A percentile compares a stretch with the other conserved stretches of the same genome.
These are phyloP conservation scores for Auricularia auricula-judae DNA, from an alignment of 768 basidiomycete species.

Conservation along the genomic window DNA sequence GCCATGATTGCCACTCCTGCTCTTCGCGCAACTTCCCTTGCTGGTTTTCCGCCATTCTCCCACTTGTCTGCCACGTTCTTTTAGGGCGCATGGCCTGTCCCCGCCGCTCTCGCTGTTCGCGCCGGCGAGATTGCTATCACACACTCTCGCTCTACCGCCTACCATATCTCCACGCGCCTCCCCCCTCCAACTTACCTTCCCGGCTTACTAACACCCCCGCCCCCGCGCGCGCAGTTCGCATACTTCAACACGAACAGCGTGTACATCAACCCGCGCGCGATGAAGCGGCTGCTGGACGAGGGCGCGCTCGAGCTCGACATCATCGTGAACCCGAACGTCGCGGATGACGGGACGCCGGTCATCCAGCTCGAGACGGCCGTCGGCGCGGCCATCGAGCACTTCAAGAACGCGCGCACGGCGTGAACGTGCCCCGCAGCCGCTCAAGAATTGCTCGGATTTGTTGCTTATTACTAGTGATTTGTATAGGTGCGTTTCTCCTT, in stretches of 20 bases:
- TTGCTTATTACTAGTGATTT: slow-evolving; percentile 87
- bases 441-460: slow-evolving; percentile 81
- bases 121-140: too few relatives aligned
- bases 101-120: too few relatives aligned
- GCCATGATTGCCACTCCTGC: too few relatives aligned
- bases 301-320: slow-evolving; percentile 89
- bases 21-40: too few relatives aligned
- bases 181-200: too few relatives aligned
- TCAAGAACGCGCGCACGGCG: slow-evolving; percentile 76
- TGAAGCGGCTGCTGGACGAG: slow-evolving; percentile 76
- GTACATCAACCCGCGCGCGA: slow-evolving; percentile 70
- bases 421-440: slow-evolving; percentile 89
- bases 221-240: slow-evolving; percentile 56
- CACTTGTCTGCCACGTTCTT: too few relatives aligned
- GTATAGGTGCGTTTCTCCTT: slow-evolving; percentile 38
- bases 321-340: slow-evolving; percentile 81
- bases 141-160: too few relatives aligned
- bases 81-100: too few relatives aligned
- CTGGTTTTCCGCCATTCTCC: too few relatives aligned
- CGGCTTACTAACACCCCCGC: too few relatives aligned
- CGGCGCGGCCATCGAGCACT: slow-evolving; percentile 90
- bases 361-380: slow-evolving; percentile 74
- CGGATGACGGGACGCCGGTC: background rate
- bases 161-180: too few relatives aligned
- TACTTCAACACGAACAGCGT: slow-evolving; percentile 84